Evolutionary conservation across 768 basidiomycete genomes (phyloP).

Genomic region (Hericium rajendrae): DNA sequence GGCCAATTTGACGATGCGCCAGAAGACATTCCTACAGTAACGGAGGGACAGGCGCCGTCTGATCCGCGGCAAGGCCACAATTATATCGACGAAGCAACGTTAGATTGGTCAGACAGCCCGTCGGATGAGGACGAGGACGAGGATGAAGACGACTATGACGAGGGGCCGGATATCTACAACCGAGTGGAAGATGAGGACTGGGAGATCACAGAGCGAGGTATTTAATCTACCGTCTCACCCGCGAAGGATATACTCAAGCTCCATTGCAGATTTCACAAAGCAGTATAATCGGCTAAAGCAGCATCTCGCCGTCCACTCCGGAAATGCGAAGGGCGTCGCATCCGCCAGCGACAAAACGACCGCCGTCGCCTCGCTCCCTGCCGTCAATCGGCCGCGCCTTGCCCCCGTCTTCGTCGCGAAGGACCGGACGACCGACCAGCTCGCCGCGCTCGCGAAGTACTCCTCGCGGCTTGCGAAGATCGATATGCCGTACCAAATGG

Average conservation of each 20-base stretch:
- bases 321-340: conserved; percentile 49
- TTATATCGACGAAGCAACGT: conserved; percentile 25
- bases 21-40: conserved; percentile 18
- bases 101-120: conserved; percentile 19
- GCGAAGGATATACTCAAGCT: conserved; percentile 2
- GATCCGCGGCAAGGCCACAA: conserved; percentile 20
- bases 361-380: conserved; percentile 56
- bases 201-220: conserved; percentile 80
- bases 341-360: conserved; percentile 41
- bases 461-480: conserved; percentile 67
- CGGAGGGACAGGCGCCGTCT: conserved; percentile 3
- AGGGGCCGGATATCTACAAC: conserved; percentile 31
- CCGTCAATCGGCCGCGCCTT: conserved; percentile 52
- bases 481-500: conserved; percentile 56
- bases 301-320: conserved; percentile 76
- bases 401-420: conserved; percentile 24
- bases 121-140: conserved; percentile 31
- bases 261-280: conserved; percentile 84
- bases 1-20: conserved; percentile 60
- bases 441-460: conserved; percentile 67
- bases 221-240: conserved; percentile 10
- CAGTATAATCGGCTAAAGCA: conserved; percentile 93
- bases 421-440: conserved; percentile 60
- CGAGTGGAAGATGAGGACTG: conserved; percentile 82
- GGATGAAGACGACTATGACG: conserved; percentile 30